These are phyloP conservation scores for Lophiostoma macrostomum DNA, from an alignment of 495 filamentous ascomycete species.

Conservation along the genomic window DNA sequence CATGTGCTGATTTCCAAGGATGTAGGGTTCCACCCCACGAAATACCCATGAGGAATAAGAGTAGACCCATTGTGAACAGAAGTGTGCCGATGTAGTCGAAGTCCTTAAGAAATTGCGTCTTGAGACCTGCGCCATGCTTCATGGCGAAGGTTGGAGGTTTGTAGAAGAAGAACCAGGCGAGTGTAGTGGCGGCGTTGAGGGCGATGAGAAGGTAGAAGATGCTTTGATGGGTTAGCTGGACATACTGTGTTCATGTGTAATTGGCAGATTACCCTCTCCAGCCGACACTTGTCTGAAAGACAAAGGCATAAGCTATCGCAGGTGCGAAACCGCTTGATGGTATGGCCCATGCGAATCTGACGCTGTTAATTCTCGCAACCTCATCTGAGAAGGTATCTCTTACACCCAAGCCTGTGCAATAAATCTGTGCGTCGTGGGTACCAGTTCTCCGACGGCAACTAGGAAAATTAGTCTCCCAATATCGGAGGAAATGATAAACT, in stretches of 20 bases:
- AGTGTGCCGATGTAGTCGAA: constrained; percentile 40
- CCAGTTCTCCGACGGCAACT: constrained; percentile 31
- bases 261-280: constrained; percentile 20
- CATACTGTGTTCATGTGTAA: neutral
- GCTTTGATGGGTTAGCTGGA: constrained; percentile 6
- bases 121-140: constrained; percentile 31
- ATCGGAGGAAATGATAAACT: neutral
- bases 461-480: neutral
- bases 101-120: constrained; percentile 35
- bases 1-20: constrained; percentile 45
- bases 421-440: constrained; percentile 26
- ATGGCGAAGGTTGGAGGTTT: constrained; percentile 38
- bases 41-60: constrained; percentile 42
- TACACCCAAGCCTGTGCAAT: constrained; percentile 26
- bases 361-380: neutral
- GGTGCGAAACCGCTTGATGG: constrained; percentile 25
- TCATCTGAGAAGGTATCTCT: neutral
- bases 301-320: constrained; percentile 32
- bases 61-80: constrained; percentile 36
- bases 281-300: constrained; percentile 27
- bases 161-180: constrained; percentile 37
- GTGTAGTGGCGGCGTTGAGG: constrained; percentile 32
- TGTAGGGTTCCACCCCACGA: constrained; percentile 46
- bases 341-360: constrained; percentile 27
- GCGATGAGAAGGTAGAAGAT: constrained; percentile 39